Evolutionary conservation across 176 grass and related monocot genomes (phyloP), one percentile per base, ranked within the genome.

Genomic region (Eragrostis nindensis): DNA sequence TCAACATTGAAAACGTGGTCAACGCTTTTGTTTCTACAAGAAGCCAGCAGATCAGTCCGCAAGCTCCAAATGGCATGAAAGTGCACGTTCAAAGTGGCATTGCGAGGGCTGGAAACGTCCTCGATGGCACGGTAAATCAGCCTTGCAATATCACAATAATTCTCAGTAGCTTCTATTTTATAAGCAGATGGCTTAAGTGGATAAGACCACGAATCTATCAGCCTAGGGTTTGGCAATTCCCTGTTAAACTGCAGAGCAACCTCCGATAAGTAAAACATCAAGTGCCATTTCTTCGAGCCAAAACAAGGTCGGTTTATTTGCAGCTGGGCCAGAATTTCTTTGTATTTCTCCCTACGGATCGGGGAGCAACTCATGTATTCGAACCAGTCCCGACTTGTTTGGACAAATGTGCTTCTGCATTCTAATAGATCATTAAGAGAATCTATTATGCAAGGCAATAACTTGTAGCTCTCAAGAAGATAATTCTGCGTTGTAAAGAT

Each of bases 211-310:
- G n/a, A n/a, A 11, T 48, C 12, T 56, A 39, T 43, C 8, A 4
- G 53, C 11, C 48, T 25, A 81, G 55, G 42, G 43, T 49, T 24
- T 39, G 80, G 57, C n/a, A 65, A 5, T 24, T 10, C 43, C 0
- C 27, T 52, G n/a, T 19, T 29, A 48, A 82, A 82, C 55, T 9
- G 70, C 69, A 82, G 42, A 74, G 45, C 69, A 62, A n/a, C 57
- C 16, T 82, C 68, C 19, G 44, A 6, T 57, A 41, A 56, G n/a
- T 57, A 43, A 36, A 43, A 57, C 42, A 15, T 69, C 40, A 44
- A 56, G 50, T 69, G 36, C 77, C 77, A 69, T 43, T 0, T 57
- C 8, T 70, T 8, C 2, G 77, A 69, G 7, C 38, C 49, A 30
- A 69, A 80, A 69, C 48, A 80, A 0, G 77, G 65, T 26, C 9